phyloP scores from a whole-genome alignment of 345 rosid genomes.

The Linum lewisii region DNA sequence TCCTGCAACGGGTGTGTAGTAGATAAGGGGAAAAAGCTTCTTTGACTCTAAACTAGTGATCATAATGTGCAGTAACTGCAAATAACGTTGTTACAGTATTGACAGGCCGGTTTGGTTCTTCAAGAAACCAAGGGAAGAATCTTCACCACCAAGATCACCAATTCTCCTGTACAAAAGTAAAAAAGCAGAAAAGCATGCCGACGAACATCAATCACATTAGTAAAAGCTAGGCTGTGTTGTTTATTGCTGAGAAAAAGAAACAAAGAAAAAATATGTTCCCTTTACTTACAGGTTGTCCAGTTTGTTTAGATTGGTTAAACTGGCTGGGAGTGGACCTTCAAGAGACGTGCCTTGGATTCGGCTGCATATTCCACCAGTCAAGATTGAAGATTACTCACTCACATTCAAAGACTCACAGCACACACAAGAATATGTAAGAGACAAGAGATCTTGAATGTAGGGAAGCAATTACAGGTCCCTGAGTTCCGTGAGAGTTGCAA shows the following conservation, averaged over 20 bases:
- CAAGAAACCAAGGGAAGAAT: conserved; percentile 41
- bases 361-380: conserved; percentile 19
- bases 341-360: conserved; percentile 41
- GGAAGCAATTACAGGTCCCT: conserved; percentile 29
- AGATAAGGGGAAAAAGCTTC: background rate
- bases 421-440: background rate
- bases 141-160: conserved; percentile 40
- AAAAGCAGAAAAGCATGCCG: too few relatives aligned
- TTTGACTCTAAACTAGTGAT: background rate
- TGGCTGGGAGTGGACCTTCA: conserved; percentile 50
- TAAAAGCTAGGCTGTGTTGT: too few relatives aligned
- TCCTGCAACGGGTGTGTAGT: conserved; percentile 17
- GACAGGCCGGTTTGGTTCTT: conserved; percentile 31
- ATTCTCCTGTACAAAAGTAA: conserved; percentile 36
- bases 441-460: background rate
- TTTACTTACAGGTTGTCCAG: conserved; percentile 42
- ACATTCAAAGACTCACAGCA: too few relatives aligned
- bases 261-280: too few relatives aligned
- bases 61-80: background rate
- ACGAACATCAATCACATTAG: background rate
- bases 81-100: conserved; percentile 27
- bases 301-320: conserved; percentile 29
- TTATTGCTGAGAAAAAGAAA: too few relatives aligned
- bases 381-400: too few relatives aligned
- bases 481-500: conserved; percentile 37